These are phyloP conservation scores for Atkinsonella hypoxylon DNA, from an alignment of 2,329 filamentous ascomycete species.

Conservation along the genomic window DNA sequence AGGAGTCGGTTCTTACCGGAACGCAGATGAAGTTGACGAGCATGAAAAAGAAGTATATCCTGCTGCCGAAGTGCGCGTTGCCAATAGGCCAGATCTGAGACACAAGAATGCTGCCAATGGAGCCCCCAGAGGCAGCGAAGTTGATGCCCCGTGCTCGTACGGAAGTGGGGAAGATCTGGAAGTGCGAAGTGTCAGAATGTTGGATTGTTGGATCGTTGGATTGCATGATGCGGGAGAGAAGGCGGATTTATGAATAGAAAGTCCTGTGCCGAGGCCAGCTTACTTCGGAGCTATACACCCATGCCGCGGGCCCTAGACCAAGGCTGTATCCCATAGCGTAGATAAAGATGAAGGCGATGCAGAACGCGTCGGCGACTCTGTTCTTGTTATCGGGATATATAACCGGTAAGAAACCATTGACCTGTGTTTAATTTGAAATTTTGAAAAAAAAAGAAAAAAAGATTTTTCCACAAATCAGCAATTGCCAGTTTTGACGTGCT, in stretches of 20 bases:
- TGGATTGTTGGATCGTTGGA: too few relatives aligned
- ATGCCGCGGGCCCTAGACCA: slow-evolving; percentile 43
- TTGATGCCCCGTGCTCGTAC: slow-evolving; percentile 45
- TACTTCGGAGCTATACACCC: slow-evolving; percentile 49
- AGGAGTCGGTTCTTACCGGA: slow-evolving; percentile 9
- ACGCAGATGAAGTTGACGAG: slow-evolving; percentile 8
- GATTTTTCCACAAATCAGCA: slow-evolving; percentile 13
- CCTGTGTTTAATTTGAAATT: too few relatives aligned
- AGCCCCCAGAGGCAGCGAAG: slow-evolving; percentile 39
- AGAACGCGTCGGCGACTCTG: slow-evolving; percentile 34
- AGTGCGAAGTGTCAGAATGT: background rate
- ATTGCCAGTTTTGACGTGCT: background rate
- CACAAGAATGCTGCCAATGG: slow-evolving; percentile 42
- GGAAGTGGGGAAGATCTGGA: slow-evolving; percentile 41
- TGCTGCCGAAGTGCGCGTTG: slow-evolving; percentile 35
- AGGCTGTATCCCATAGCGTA: slow-evolving; percentile 47
- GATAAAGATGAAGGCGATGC: slow-evolving; percentile 44
- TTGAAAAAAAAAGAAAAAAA: too few relatives aligned
- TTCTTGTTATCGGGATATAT: slow-evolving; percentile 38
- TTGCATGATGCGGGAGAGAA: too few relatives aligned
- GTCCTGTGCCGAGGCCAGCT: background rate
- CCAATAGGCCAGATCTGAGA: slow-evolving; percentile 45
- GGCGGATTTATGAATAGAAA: background rate
- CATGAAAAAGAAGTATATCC: slow-evolving; percentile 48
- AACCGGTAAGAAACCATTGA: slow-evolving; percentile 41